Base-by-base conservation (phyloP, 2,329 filamentous ascomycete species). In the Trichoderma asperellum region DNA sequence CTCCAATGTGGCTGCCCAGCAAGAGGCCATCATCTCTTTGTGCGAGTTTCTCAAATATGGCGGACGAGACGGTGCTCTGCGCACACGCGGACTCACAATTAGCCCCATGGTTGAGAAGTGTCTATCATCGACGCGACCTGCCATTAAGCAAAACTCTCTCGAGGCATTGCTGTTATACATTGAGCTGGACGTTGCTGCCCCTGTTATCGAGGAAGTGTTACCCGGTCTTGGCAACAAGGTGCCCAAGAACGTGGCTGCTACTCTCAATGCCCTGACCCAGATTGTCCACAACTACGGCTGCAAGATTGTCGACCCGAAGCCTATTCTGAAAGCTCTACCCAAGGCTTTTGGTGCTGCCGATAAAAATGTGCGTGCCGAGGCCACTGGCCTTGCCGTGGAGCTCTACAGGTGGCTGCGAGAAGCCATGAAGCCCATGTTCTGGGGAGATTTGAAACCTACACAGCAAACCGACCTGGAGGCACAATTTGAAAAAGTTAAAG, bases 381-480 rank as follows among this genome's bases (percentile, higher is more conserved):
- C 94, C 34, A 96, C 96, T 58, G 94, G 91, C 74, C 84, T 99
- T 69, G 92, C 95, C 0, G 93, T 97, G 59, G 96, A 99, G 78
- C 88, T 99, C 69, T 99, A 99, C 81, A 87, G 96, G 80, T 99
- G 96, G 96, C 85, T 99, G 40, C 92, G 95, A 73, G 96, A 99
- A 73, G 95, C 95, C 12, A 97, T 99, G 90, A 99, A 99, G 79
- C 93, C 95, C 47, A 91, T 98, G 81, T 98, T 99, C 79, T 99
- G 96, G 94, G 89, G 87, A 56, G 96, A 99, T 70, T 81, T 99
- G 71, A 99, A 99, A 79, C 92, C 95, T 0, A 95, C 97, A 0
- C 96, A 99, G 77, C 96, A 99, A 79, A 89, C 91, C 71, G 96
- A 99, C 77, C 83, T 99, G 68, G 96, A 99, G 77, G 92, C 94